Conservation (phyloP, 2,329 filamentous ascomycete species). For the Akanthomyces uredinophilus region DNA sequence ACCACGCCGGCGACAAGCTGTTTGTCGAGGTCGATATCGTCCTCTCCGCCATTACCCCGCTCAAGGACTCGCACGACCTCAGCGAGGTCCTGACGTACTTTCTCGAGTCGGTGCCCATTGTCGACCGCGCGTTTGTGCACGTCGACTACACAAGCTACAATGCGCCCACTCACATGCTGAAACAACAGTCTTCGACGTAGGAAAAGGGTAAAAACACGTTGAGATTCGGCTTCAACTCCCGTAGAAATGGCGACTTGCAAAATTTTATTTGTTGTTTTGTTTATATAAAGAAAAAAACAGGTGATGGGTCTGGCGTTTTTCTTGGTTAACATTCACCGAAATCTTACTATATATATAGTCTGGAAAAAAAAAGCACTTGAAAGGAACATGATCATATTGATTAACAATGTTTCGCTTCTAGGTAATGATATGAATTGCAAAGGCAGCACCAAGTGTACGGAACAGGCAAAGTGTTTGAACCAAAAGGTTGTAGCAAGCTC, state of each 20-base stretch:
- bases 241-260: neutral
- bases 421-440: neutral
- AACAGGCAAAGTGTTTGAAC: neutral
- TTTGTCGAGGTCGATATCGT: conserved; percentile 81
- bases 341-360: too few relatives aligned
- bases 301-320: neutral
- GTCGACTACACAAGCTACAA: conserved; percentile 60
- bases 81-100: conserved; percentile 76
- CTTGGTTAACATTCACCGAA: neutral
- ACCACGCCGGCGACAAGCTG: conserved; percentile 79
- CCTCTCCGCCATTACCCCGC: conserved; percentile 66
- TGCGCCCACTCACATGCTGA: conserved; percentile 53
- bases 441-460: neutral
- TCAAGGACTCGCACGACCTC: conserved; percentile 78
- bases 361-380: too few relatives aligned
- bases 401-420: neutral
- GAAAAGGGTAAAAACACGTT: neutral
- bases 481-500: neutral
- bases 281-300: neutral
- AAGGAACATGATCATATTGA: too few relatives aligned
- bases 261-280: neutral
- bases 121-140: conserved; percentile 67
- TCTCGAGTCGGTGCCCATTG: conserved; percentile 75
- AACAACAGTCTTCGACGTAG: conserved; percentile 23
- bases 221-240: neutral